A percentile compares a stretch with the other conserved stretches of the same genome.
phyloP scores from a whole-genome alignment of 2,329 filamentous ascomycete genomes.

The Pseudogymnoascus sp. region DNA sequence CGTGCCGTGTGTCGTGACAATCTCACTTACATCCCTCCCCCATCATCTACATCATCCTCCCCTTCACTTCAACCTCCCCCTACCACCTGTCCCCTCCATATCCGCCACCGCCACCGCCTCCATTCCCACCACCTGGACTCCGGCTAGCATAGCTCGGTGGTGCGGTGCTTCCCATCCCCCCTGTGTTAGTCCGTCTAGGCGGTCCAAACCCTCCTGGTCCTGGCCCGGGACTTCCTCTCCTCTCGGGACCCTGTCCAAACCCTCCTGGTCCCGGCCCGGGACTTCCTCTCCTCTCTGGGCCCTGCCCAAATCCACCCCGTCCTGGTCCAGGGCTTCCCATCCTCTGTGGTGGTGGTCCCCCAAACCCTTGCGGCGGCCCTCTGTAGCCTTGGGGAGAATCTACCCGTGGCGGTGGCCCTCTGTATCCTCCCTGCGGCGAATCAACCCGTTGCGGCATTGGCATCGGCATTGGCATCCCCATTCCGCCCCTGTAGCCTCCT shows the following conservation, averaged over 20 bases:
- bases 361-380: background rate
- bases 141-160: constrained; percentile 19
- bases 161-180: constrained; percentile 11
- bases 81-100: background rate
- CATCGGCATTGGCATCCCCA: background rate
- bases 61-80: background rate
- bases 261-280: background rate
- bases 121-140: constrained; percentile 18
- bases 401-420: background rate
- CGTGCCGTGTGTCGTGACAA: background rate
- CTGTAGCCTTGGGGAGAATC: background rate
- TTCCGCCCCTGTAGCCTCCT: background rate
- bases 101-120: background rate
- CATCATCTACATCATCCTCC: constrained; percentile 5
- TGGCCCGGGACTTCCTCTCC: background rate
- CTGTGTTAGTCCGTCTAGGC: background rate
- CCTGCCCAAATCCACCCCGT: background rate
- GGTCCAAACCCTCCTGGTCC: background rate
- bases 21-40: background rate
- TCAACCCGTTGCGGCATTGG: background rate
- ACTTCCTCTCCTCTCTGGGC: background rate
- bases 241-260: background rate
- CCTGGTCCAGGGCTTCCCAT: background rate
- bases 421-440: background rate
- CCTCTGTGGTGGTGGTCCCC: background rate